Conservation (phyloP, 192 early-diverging fungal genomes). For the Oehlia diaphana region DNA sequence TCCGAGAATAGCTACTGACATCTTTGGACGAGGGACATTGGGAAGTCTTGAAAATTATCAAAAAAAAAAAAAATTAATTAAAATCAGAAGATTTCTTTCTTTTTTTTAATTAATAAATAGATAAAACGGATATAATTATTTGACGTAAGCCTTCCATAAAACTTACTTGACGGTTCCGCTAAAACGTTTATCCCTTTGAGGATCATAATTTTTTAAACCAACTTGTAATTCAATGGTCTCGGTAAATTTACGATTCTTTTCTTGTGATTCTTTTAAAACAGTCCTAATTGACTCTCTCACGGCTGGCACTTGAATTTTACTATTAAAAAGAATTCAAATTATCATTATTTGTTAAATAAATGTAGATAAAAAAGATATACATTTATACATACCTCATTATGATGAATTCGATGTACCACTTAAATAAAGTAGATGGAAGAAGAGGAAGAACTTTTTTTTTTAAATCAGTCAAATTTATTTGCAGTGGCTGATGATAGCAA, state of each 20-base stretch:
- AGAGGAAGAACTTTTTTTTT: neutral
- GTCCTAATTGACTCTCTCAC: slow-evolving; percentile 78
- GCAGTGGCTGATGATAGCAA: too few species aligned
- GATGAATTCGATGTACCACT: neutral
- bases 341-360: neutral
- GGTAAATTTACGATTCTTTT: slow-evolving; percentile 93
- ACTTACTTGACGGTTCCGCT: slow-evolving; percentile 80
- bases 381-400: neutral
- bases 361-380: neutral
- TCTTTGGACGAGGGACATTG: slow-evolving; percentile 91
- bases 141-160: neutral
- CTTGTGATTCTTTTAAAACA: slow-evolving; percentile 75
- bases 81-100: neutral
- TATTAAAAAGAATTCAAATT: slow-evolving; percentile 6
- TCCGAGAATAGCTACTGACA: slow-evolving; percentile 94
- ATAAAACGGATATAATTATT: too few species aligned
- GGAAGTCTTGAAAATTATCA: slow-evolving; percentile 63
- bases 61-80: neutral
- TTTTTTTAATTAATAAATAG: neutral
- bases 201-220: slow-evolving; percentile 99
- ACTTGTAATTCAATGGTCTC: slow-evolving; percentile 98
- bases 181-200: slow-evolving; percentile 99
- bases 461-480: neutral
- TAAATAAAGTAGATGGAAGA: neutral
- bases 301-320: slow-evolving; percentile 87